These are phyloP conservation scores for Globisporangium uncinulatum DNA, from an alignment of 352 stramenopile species.

Conservation along the genomic window DNA sequence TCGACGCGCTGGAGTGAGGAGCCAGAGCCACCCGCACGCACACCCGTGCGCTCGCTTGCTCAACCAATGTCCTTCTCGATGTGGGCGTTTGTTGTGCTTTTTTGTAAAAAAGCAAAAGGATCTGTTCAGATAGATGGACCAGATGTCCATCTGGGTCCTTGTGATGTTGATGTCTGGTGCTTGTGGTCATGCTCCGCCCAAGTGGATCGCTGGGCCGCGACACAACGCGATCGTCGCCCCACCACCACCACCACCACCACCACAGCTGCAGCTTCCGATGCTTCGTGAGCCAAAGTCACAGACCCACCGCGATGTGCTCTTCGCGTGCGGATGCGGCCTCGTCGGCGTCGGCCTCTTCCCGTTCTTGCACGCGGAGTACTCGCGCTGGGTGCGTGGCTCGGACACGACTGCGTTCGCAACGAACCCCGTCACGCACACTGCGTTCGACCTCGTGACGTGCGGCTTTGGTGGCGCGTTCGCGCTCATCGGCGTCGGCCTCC, in stretches of 20 bases:
- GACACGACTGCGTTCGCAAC: neutral
- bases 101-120: no score
- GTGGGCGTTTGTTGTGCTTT: no score
- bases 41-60: no score
- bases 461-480: constrained; percentile 13
- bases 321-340: constrained; percentile 20
- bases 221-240: no score
- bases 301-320: constrained; percentile 23
- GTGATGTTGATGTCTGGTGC: no score
- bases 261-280: neutral
- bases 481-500: constrained; percentile 13
- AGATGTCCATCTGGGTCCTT: no score
- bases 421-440: constrained; percentile 5
- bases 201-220: no score
- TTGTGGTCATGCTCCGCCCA: no score
- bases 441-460: constrained; percentile 16
- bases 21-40: no score
- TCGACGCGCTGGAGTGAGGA: constrained; percentile 1
- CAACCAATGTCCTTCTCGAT: no score
- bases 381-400: neutral
- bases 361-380: constrained; percentile 14
- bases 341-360: constrained; percentile 25
- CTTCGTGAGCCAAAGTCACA: constrained; percentile 5
- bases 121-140: no score
- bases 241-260: no score